These are phyloP conservation scores for Populus hybrid DNA, from an alignment of 441 rosid species.

Conservation along the genomic window DNA sequence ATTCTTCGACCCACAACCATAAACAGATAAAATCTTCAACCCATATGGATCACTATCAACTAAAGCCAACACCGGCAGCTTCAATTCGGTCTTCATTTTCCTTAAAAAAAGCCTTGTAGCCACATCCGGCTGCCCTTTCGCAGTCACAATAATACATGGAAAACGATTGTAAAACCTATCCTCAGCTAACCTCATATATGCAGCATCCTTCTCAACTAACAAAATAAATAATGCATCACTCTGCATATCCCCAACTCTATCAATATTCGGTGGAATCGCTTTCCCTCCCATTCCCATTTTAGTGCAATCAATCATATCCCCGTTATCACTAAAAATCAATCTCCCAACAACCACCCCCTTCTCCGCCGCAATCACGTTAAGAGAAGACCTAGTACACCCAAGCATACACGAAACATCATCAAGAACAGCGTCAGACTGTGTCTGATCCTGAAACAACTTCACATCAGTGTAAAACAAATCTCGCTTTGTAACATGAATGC, in stretches of 20 bases:
- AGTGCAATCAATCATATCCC: conserved; percentile 94
- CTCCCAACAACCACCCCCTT: conserved; percentile 96
- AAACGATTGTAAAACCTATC: conserved; percentile 94
- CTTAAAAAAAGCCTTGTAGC: conserved; percentile 90
- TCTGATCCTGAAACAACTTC: conserved; percentile 96
- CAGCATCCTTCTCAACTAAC: conserved; percentile 92
- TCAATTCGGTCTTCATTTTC: conserved; percentile 92
- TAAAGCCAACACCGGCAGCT: conserved; percentile 88
- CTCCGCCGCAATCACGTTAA: conserved; percentile 86
- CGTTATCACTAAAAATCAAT: conserved; percentile 89
- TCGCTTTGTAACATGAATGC: conserved; percentile 93
- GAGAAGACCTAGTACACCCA: conserved; percentile 87
- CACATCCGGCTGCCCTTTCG: conserved; percentile 96
- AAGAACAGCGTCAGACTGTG: conserved; percentile 73
- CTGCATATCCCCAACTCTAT: conserved; percentile 91
- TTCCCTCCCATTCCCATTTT: conserved; percentile 99
- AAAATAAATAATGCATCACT: conserved; percentile 87
- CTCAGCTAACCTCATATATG: conserved; percentile 87
- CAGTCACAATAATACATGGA: conserved; percentile 90
- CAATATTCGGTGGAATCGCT: conserved; percentile 93
- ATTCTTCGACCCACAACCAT: conserved; percentile 97
- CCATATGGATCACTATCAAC: conserved; percentile 99
- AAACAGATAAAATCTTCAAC: conserved; percentile 87
- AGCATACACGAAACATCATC: conserved; percentile 95
- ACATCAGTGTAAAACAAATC: conserved; percentile 98